Percentiles rank a stretch among this genome's conserved stretches.
Conservation (phyloP, 2,329 filamentous ascomycete genomes). For the Pseudodiploospora longispora region DNA sequence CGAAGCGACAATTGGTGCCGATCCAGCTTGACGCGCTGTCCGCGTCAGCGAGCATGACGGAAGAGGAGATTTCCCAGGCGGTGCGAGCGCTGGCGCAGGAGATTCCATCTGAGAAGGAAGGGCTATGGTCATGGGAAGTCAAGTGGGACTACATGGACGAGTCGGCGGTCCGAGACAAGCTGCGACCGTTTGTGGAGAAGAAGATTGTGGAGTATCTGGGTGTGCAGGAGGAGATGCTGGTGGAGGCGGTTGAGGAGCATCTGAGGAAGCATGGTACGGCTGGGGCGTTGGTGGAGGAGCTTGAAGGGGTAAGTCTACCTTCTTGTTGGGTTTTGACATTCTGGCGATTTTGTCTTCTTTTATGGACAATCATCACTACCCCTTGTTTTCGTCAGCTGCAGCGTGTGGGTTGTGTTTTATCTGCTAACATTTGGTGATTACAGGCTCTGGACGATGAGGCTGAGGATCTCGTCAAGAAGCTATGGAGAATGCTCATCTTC, state of each 20-base stretch:
- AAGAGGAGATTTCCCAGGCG: conserved; percentile 80
- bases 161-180: conserved; percentile 69
- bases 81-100: conserved; percentile 77
- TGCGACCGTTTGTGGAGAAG: conserved; percentile 93
- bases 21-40: conserved; percentile 71
- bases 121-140: conserved; percentile 85
- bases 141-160: conserved; percentile 90
- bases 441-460: conserved; percentile 90
- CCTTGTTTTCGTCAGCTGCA: no score
- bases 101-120: conserved; percentile 79
- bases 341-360: background rate
- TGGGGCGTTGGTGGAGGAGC: conserved; percentile 72
- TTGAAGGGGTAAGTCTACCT: conserved; percentile 62
- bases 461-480: conserved; percentile 86
- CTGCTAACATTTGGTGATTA: conserved; percentile 1
- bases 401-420: background rate
- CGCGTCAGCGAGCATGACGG: conserved; percentile 57
- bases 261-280: conserved; percentile 67
- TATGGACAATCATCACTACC: no score
- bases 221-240: conserved; percentile 90
- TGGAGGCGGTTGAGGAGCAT: conserved; percentile 87
- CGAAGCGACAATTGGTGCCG: conserved; percentile 69
- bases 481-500: conserved; percentile 98
- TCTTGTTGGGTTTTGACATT: conserved; percentile 1
- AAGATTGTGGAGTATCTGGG: conserved; percentile 96